Evolutionary conservation across 176 grass and related monocot genomes (phyloP).

Genomic region (Raddia distichophylla): DNA sequence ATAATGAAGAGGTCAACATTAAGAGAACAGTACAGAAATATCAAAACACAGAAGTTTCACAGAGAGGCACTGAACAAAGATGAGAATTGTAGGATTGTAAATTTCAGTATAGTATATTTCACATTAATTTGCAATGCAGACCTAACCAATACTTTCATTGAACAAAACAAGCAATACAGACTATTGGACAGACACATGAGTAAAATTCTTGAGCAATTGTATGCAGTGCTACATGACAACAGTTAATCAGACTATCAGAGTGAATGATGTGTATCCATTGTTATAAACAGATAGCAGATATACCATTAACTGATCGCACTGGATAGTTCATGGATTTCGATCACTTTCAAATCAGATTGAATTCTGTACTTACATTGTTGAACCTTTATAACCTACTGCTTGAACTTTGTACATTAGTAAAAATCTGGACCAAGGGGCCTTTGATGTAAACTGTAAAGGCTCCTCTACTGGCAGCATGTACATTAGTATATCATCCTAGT

Average conservation of each 20-base stretch:
- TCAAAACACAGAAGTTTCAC: neutral
- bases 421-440: neutral
- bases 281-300: neutral
- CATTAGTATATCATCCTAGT: neutral
- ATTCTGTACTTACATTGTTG: neutral
- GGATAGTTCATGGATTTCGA: neutral
- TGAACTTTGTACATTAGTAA: neutral
- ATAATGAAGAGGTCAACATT: neutral
- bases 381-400: neutral
- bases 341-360: neutral
- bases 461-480: neutral
- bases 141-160: neutral
- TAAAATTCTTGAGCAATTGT: neutral
- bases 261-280: neutral
- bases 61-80: neutral
- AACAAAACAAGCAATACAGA: neutral
- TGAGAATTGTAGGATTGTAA: neutral
- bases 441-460: conserved; percentile 18
- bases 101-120: neutral
- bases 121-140: neutral
- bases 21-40: neutral
- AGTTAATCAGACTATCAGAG: neutral
- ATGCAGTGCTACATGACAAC: neutral
- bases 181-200: neutral
- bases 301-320: neutral